phyloP scores from a whole-genome alignment of 208 protist species.

The Balamuthia mandrillaris region DNA sequence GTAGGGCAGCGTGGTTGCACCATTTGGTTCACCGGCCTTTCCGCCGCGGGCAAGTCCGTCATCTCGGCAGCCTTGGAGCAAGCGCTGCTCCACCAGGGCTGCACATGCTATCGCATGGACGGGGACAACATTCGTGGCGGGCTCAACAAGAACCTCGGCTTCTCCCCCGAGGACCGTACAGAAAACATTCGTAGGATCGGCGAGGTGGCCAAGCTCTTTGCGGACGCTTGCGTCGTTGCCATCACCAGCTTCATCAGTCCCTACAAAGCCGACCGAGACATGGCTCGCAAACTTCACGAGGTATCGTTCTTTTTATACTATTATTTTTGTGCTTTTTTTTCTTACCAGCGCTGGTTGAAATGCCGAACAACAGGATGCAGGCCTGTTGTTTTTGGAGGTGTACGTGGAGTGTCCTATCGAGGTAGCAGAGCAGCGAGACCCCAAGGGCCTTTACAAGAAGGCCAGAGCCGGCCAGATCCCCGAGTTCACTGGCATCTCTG shows the following conservation, averaged over 20 bases:
- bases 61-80: conserved; percentile 14
- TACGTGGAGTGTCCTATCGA: background rate
- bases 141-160: conserved; percentile 4
- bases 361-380: no score
- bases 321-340: no score
- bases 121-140: conserved; percentile 20
- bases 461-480: conserved; percentile 18
- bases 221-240: background rate
- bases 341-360: no score
- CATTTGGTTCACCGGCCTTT: conserved; percentile 21
- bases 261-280: background rate
- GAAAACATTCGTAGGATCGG: conserved; percentile 17
- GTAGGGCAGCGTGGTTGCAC: conserved; percentile 14
- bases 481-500: conserved; percentile 22
- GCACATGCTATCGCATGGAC: background rate
- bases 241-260: conserved; percentile 16
- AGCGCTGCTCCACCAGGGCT: background rate
- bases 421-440: conserved; percentile 6
- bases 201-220: conserved; percentile 29
- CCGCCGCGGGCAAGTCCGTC: conserved; percentile 9
- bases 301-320: no score
- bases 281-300: background rate
- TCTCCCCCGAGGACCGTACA: background rate
- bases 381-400: conserved; percentile 10
- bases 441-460: conserved; percentile 37